Evolutionary conservation across 2,329 filamentous ascomycete genomes (phyloP).

Genomic region (Talaromyces amestolkiae): DNA sequence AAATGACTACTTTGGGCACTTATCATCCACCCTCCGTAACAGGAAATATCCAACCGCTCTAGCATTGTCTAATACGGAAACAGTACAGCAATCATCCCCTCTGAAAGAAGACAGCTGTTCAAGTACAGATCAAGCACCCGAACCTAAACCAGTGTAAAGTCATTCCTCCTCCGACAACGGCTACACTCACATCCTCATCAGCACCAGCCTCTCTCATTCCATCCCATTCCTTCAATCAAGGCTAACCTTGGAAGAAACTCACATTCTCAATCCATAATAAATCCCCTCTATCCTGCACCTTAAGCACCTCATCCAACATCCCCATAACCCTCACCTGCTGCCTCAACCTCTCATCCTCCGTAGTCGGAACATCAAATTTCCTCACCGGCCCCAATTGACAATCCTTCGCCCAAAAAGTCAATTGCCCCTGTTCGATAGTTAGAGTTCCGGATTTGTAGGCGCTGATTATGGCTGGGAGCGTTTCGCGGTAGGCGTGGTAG

Average conservation of each 20-base stretch:
- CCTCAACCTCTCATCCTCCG: not conserved
- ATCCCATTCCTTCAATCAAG: no score
- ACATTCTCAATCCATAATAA: conserved; percentile 13
- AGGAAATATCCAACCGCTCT: not conserved
- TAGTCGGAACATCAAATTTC: not conserved
- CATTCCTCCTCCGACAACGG: not conserved
- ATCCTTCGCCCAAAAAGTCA: not conserved
- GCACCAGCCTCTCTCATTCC: not conserved
- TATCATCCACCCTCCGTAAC: not conserved
- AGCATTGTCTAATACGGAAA: not conserved
- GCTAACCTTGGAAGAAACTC: not conserved
- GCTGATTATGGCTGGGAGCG: not conserved
- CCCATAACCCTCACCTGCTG: conserved; percentile 4
- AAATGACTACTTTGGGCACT: not conserved
- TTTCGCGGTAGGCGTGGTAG: conserved; percentile 12
- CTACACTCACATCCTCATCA: not conserved
- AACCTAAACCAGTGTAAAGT: no score
- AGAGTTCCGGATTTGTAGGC: not conserved
- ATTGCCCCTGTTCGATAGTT: not conserved
- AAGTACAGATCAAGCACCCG: no score
- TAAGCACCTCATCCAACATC: conserved; percentile 10
- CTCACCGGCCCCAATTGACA: not conserved
- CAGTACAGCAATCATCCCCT: no score
- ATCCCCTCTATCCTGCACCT: not conserved
- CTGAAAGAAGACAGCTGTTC: no score